Percentiles rank a stretch among this genome's conserved stretches.
phyloP scores from a whole-genome alignment of 768 basidiomycete genomes.

The Brasilioporus rufonigricans region DNA sequence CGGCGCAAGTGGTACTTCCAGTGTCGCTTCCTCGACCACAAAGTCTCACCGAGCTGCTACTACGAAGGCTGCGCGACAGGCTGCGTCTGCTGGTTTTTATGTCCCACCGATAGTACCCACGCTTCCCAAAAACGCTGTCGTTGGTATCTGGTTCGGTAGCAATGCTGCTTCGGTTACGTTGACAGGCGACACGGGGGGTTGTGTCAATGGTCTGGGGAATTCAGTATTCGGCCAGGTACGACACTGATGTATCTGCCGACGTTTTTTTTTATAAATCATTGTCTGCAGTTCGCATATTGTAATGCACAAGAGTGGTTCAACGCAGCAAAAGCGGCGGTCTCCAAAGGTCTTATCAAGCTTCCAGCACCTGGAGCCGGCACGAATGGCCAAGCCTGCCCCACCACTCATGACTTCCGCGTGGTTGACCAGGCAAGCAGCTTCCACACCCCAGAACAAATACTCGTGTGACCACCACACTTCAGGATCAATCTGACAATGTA shows the following conservation, averaged over 20 bases:
- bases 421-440: conserved; percentile 21
- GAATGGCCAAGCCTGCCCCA: conserved; percentile 23
- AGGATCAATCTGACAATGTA: conserved; percentile 31
- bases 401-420: conserved; percentile 27
- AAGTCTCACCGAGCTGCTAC: not conserved
- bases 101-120: conserved; percentile 24
- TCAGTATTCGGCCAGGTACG: conserved; percentile 28
- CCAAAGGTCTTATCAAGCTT: conserved; percentile 18
- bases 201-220: conserved; percentile 22
- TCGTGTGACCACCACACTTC: not conserved
- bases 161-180: conserved; percentile 23
- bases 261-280: not conserved
- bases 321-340: conserved; percentile 20
- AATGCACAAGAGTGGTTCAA: conserved; percentile 26
- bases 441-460: not conserved
- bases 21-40: not conserved
- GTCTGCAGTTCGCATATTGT: conserved; percentile 23
- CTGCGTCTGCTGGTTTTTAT: conserved; percentile 17
- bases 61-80: conserved; percentile 10
- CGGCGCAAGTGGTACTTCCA: not conserved
- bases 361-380: conserved; percentile 20
- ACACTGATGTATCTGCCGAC: not conserved
- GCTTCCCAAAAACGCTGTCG: conserved; percentile 22
- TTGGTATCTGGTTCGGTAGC: conserved; percentile 30
- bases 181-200: conserved; percentile 20